Base-by-base conservation (phyloP, 768 basidiomycete species). In the Amanita exitialis region DNA sequence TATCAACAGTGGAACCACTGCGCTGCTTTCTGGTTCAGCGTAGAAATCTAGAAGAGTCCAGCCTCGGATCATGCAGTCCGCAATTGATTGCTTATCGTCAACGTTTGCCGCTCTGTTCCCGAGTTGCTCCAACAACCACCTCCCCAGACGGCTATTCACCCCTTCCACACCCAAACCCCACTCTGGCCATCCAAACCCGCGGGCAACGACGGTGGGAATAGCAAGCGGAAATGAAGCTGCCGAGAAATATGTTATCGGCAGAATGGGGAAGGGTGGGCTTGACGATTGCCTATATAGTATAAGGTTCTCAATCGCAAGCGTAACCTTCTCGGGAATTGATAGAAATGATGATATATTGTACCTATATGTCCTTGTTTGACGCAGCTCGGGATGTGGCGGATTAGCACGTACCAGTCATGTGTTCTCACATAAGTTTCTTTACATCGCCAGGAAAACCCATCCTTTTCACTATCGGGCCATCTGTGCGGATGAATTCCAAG, bases 401-500 rank as follows among this genome's bases (percentile, higher is more conserved):
- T 23, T 4, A 16, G 32, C 9, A 53, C 64, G 47, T 58, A 89
- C 93, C 94, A 96, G 62, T 95, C 94, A 47, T 94, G 89, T 7
- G 77, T 87, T 47, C 79, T 76, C 9, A 94, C 80, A 16, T 76
- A 63, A 0, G 82, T 83, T 21, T 76, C 73, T 55, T 82, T 80
- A 59, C 84, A 80, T 59, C 79, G 73, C 90, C 91, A 93, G 39
- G 76, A 69, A 61, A 96, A 97, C 0, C 83, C 88, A 1, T 72
- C 66, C 58, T 77, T 80, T 30, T 64, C 68, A 57, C 80, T 89
- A 66, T 96, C 83, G 0, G 90, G 91, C 93, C 93, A 97, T 1
- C 66, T 70, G 1, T 77, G 78, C 4, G 93, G 91, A 58, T 91
- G 88, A n/a, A 97, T 86, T 1, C 93, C 93, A 54, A 92, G 68